Percentiles rank a stretch among this genome's conserved stretches.
phyloP scores from a whole-genome alignment of 768 basidiomycete species.

The Leucocoprinus sp. region DNA sequence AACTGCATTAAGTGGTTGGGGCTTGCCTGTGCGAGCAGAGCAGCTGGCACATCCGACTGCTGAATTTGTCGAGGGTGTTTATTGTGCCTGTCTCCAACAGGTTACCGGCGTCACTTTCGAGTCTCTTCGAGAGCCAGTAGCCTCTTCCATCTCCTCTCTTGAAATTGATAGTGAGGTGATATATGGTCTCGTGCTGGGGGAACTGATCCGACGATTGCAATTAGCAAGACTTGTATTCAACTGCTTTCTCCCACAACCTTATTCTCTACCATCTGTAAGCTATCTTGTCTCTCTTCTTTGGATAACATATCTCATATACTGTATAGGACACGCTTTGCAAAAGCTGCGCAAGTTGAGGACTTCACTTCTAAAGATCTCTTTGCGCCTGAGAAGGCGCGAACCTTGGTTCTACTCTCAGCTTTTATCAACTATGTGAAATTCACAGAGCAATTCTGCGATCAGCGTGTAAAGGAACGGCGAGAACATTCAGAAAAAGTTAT shows the following conservation, averaged over 20 bases:
- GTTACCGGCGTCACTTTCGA: slow-evolving; percentile 58
- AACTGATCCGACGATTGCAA: neutral
- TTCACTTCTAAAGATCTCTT: slow-evolving; percentile 71
- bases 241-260: slow-evolving; percentile 53
- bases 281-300: neutral
- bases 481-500: slow-evolving; percentile 48
- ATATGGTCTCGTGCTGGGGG: neutral
- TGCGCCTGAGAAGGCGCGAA: slow-evolving; percentile 67
- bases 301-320: neutral
- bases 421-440: slow-evolving; percentile 95
- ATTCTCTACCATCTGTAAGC: slow-evolving; percentile 64
- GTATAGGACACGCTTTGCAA: slow-evolving; percentile 58
- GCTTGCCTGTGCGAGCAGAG: slow-evolving; percentile 54
- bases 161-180: slow-evolving; percentile 42
- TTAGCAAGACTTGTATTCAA: slow-evolving; percentile 55
- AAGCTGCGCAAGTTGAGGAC: slow-evolving; percentile 64
- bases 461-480: slow-evolving; percentile 54
- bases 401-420: slow-evolving; percentile 69
- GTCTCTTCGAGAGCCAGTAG: slow-evolving; percentile 48
- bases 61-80: slow-evolving; percentile 66
- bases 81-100: slow-evolving; percentile 63
- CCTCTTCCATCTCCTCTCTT: slow-evolving; percentile 43
- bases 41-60: slow-evolving; percentile 60
- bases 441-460: slow-evolving; percentile 59
- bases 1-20: slow-evolving; percentile 58